phyloP scores from a whole-genome alignment of 1,284 basidiomycete genomes.

The Sanghuangporus baumii region DNA sequence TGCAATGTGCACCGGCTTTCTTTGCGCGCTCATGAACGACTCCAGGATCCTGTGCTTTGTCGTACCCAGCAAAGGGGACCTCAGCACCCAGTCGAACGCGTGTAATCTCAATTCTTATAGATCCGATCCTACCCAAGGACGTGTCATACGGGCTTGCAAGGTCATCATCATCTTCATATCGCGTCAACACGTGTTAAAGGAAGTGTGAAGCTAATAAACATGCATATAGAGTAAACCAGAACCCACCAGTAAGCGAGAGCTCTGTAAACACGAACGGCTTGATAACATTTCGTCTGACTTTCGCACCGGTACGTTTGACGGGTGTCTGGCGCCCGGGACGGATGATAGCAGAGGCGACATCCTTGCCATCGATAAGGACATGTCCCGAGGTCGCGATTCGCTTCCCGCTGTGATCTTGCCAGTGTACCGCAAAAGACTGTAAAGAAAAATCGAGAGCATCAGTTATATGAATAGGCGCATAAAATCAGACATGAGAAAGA shows the following conservation, averaged over 20 bases:
- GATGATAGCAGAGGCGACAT: slow-evolving; percentile 21
- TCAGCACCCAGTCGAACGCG: slow-evolving; percentile 15
- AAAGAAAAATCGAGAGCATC: neutral
- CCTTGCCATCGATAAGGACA: slow-evolving; percentile 20
- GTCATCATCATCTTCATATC: slow-evolving; percentile 18
- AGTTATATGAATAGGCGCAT: neutral
- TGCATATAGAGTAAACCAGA: neutral
- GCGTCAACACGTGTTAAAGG: neutral
- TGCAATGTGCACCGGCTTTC: slow-evolving; percentile 19
- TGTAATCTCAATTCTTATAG: slow-evolving; percentile 19
- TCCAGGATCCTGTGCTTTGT: slow-evolving; percentile 15
- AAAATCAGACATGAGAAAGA: neutral
- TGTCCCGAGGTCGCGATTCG: slow-evolving; percentile 20
- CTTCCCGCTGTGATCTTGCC: slow-evolving; percentile 18
- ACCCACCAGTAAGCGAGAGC: slow-evolving; percentile 18
- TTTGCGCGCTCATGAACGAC: slow-evolving; percentile 18
- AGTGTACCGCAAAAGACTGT: slow-evolving; percentile 18
- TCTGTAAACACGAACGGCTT: slow-evolving; percentile 18
- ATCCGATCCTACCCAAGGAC: slow-evolving; percentile 14
- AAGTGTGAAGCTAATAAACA: too few species aligned
- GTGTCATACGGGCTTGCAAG: slow-evolving; percentile 15
- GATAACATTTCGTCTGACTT: slow-evolving; percentile 1
- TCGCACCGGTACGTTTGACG: slow-evolving; percentile 19
- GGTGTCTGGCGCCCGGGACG: slow-evolving; percentile 17
- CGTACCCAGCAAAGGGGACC: slow-evolving; percentile 16